Evolutionary conservation across 2,329 filamentous ascomycete species (phyloP), one percentile per base, ranked within the genome.

Genomic region (Aspergillus phoenicis): DNA sequence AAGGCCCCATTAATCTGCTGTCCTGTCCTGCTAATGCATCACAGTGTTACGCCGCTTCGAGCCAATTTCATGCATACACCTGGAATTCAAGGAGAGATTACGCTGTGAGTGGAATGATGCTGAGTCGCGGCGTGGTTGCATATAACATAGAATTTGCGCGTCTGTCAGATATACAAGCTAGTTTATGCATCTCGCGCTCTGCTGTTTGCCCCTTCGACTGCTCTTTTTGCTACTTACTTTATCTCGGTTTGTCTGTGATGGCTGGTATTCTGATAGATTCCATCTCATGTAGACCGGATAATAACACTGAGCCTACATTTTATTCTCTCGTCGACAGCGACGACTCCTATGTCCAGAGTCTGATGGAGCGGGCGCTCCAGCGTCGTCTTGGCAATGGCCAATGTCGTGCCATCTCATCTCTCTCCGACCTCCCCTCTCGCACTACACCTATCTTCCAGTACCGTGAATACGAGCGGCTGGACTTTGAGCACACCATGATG

Each of bases 41-140:
- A 30, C 71, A 96, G 93, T 76, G 87, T 99, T 59, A 97, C 95
- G 4, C 91, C 94, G 13, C 77, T 98, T 67, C 91, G 91, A 76
- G 93, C 94, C 45, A 97, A 97, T 77, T 99, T 97, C 76, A 93
- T 91, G 85, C 91, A 94, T 75, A 84, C 82, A 41, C 81, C 85
- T 62, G 83, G 87, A 62, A 82, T 87, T 68, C 83, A 87, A 71
- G 83, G 84, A 68, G 91, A 96, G 82, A 83, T 97, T 74, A 88
- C 89, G 82, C 80, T 96, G 87, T 96, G 86, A 93, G 90, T 92
- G 66, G 69, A 66, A 67, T 20, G 20, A 55, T 64, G 63, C 57
- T 60, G 61, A 65, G 64, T 64, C 63, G 59, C 61, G 58, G 64
- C 63, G 64, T 62, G 60, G 65, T 64, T 53, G 61, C 56, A 62